A percentile compares a stretch with the other conserved stretches of the same genome.
Conservation (phyloP, 1,284 basidiomycete species). For the Grifola frondosa region DNA sequence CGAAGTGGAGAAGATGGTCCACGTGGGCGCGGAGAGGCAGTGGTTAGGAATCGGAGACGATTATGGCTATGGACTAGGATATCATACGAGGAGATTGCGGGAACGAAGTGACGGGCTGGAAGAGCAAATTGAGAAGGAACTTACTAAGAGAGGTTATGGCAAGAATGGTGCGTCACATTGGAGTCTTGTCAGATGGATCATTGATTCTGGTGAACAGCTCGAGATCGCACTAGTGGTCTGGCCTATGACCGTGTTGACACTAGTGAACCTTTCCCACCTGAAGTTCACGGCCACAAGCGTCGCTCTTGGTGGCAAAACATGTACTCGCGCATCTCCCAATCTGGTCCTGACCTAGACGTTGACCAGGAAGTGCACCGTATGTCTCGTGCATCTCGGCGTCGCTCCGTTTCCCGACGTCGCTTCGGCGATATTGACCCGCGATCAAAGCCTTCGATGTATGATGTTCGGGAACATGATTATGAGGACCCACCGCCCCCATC, state of each 20-base stretch:
- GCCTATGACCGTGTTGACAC: conserved; percentile 14
- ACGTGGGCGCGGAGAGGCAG: conserved; percentile 44
- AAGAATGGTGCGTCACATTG: conserved; percentile 27
- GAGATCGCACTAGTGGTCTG: not conserved
- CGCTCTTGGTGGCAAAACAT: conserved; percentile 58
- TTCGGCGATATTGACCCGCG: conserved; percentile 10
- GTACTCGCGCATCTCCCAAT: conserved; percentile 52
- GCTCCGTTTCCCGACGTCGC: conserved; percentile 14
- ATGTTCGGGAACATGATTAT: conserved; percentile 31
- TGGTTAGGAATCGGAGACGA: conserved; percentile 53
- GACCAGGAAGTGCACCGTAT: conserved; percentile 7
- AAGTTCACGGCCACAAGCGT: conserved; percentile 28
- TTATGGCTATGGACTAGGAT: conserved; percentile 42
- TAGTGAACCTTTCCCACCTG: conserved; percentile 7
- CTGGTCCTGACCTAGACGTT: conserved; percentile 33
- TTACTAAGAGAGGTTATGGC: conserved; percentile 46
- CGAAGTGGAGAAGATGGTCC: conserved; percentile 38
- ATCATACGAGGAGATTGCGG: conserved; percentile 30
- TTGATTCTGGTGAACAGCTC: conserved; percentile 18
- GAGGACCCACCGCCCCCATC: conserved; percentile 45
- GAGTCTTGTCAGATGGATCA: not conserved
- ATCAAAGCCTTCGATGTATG: conserved; percentile 11
- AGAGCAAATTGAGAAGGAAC: conserved; percentile 51
- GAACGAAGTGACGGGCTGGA: conserved; percentile 55
- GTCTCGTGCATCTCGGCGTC: conserved; percentile 6